phyloP scores from a whole-genome alignment of 163 green algal genomes.

The Picocystis sp. region DNA sequence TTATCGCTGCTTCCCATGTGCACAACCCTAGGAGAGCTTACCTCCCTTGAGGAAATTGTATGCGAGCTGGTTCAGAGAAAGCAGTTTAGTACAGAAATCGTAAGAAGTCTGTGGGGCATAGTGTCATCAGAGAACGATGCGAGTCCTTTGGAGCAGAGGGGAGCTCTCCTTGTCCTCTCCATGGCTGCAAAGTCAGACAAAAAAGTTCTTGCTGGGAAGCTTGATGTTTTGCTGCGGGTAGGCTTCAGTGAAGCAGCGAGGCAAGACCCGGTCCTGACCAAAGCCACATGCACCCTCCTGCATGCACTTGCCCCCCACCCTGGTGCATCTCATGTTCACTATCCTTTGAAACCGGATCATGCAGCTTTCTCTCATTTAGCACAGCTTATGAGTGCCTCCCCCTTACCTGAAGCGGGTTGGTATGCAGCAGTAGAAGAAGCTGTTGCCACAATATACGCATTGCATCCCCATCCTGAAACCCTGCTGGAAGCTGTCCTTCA shows the following conservation, averaged over 20 bases:
- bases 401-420: constrained; percentile 29
- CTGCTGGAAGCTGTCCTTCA: constrained; percentile 30
- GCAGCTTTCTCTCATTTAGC: constrained; percentile 11
- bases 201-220: background rate
- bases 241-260: constrained; percentile 2
- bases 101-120: constrained; percentile 11
- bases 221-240: background rate
- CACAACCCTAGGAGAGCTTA: constrained; percentile 50
- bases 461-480: constrained; percentile 48
- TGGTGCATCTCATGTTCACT: constrained; percentile 5
- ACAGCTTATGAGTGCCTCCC: constrained; percentile 16
- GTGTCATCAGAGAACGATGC: constrained; percentile 4
- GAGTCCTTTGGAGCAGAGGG: background rate
- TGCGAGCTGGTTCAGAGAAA: constrained; percentile 19
- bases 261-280: constrained; percentile 2
- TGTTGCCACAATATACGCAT: constrained; percentile 46
- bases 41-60: constrained; percentile 47
- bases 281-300: background rate
- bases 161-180: constrained; percentile 1
- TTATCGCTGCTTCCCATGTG: constrained; percentile 34
- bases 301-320: background rate
- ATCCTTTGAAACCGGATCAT: constrained; percentile 9
- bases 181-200: background rate
- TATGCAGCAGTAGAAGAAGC: constrained; percentile 51
- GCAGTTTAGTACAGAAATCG: background rate